Base-by-base conservation (phyloP, 139 green algal species). In the Chlamydomonas sp. region DNA sequence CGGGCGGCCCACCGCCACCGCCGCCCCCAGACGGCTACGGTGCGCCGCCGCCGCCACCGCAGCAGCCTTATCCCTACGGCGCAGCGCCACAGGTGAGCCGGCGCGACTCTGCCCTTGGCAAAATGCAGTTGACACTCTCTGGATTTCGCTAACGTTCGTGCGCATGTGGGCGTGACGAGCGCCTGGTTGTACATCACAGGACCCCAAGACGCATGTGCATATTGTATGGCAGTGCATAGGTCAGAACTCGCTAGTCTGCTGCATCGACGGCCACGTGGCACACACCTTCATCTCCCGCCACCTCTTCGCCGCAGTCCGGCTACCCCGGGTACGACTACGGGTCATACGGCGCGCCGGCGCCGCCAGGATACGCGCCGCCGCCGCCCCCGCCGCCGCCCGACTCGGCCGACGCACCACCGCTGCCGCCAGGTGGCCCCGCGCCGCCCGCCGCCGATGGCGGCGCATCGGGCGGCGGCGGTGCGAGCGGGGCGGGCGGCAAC, bases 1-100 rank as follows among this genome's bases (percentile, higher is more conserved):
- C 68, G 68, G 67, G 66, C 58, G 85, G 64, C 12, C 61, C 15
- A 31, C 86, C 86, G 58, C 72, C 73, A 16, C 79, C 74, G 31
- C 82, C 77, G 61, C 15, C 69, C 59, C 80, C 80, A 62, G 82
- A 72, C 0, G 72, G 72, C 6, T 78, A 78, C 72, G n/a, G n/a
- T 60, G 72, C 10, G 5, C 6, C n/a, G 5, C 4, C 16, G 59
- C 72, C 72, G n/a, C 18, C 18, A 14, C 10, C 66, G 66, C 66
- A 10, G 66, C 66, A 10, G 10, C 66, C 66, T 71, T 71, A 71
- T 14, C 10, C 10, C 75, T 82, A 88, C 57, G 83, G 62, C 3
- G 62, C 59, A 17, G 3, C 3, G 62, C 10, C 31, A 49, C 31
- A 49, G 31, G 31, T 49, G 31, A 49, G 31, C 31, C 31, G 31